Conservation (phyloP, 768 basidiomycete genomes). For the Agaricus blazei region DNA sequence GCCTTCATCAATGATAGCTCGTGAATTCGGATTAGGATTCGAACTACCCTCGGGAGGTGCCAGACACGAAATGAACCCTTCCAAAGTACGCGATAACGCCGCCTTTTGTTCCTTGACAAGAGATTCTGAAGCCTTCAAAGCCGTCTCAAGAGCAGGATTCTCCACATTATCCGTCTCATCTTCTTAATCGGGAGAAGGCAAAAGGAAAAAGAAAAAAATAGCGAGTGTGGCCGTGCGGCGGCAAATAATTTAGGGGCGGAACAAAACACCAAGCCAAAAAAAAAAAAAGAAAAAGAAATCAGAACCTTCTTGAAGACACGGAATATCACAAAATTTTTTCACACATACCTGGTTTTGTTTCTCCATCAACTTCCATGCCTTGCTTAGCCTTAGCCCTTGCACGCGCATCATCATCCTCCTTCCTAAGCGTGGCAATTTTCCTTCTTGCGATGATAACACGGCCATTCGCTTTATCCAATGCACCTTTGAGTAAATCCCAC, state of each 20-base stretch:
- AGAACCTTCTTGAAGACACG: neutral
- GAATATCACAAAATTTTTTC: neutral
- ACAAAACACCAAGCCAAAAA: neutral
- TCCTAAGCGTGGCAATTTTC: constrained; percentile 69
- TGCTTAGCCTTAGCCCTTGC: constrained; percentile 68
- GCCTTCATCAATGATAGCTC: constrained; percentile 54
- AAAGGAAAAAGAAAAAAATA: neutral
- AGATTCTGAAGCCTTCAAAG: constrained; percentile 70
- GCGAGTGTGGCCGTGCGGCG: too few relatives aligned
- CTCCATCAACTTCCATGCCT: constrained; percentile 71
- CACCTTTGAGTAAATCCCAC: constrained; percentile 83
- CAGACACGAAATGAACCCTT: constrained; percentile 69
- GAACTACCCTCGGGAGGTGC: constrained; percentile 35
- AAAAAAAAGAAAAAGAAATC: neutral
- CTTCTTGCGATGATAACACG: constrained; percentile 73
- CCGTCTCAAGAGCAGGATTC: constrained; percentile 63
- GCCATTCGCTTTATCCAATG: constrained; percentile 88
- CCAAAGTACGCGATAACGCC: constrained; percentile 65
- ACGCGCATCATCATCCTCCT: constrained; percentile 84
- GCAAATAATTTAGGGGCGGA: too few relatives aligned
- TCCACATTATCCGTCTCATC: constrained; percentile 45
- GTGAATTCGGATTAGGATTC: constrained; percentile 46
- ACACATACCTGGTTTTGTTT: constrained; percentile 41
- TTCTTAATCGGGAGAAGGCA: neutral
- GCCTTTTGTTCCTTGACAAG: constrained; percentile 74